Percentiles rank a stretch among this genome's conserved stretches.
Evolutionary conservation across 441 rosid genomes (phyloP).

Genomic region (Populus hybrid): DNA sequence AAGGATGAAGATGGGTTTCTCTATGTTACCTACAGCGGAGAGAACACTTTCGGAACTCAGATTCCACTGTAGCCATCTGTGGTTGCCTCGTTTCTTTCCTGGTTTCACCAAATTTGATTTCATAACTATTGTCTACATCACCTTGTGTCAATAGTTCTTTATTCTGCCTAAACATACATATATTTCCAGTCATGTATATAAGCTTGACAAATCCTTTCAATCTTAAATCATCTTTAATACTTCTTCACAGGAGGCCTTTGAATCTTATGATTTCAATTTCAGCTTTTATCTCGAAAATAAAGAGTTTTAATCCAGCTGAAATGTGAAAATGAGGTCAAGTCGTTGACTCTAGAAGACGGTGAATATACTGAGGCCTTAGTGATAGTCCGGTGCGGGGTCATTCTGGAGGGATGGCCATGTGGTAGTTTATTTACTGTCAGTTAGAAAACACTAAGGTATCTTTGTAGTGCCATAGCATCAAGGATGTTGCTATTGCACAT

Average conservation of each 20-base stretch:
- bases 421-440: background rate
- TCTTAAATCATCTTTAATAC: background rate
- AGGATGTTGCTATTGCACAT: no score
- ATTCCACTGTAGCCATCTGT: slow-evolving; percentile 19
- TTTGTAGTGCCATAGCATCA: no score
- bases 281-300: background rate
- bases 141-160: slow-evolving; percentile 10
- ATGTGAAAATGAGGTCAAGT: background rate
- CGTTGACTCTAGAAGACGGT: background rate
- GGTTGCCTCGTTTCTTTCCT: slow-evolving; percentile 6
- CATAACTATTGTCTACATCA: background rate
- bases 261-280: background rate
- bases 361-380: background rate
- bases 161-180: slow-evolving; percentile 11
- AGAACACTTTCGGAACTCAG: slow-evolving; percentile 4
- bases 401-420: background rate
- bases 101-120: background rate
- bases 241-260: background rate
- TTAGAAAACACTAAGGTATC: no score
- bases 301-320: background rate
- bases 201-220: background rate
- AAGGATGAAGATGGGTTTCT: slow-evolving; percentile 4
- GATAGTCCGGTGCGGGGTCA: background rate
- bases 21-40: slow-evolving; percentile 1
- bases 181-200: slow-evolving; percentile 27